Percentiles rank a stretch among this genome's conserved stretches.
These are phyloP conservation scores for Hanseniaspora sp. DNA, from an alignment of 1,139 yeast species.

Conservation along the genomic window DNA sequence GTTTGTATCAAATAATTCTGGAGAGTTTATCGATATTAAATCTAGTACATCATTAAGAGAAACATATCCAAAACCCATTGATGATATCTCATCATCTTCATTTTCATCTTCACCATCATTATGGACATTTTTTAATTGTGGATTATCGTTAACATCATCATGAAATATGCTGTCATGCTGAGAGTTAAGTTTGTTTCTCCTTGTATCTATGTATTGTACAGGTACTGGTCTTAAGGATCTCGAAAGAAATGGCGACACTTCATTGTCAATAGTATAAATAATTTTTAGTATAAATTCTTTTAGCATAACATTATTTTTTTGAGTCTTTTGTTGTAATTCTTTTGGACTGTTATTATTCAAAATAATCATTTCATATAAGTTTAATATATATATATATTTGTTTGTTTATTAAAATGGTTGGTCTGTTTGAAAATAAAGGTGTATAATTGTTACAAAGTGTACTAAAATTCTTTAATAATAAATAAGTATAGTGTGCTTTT, in stretches of 20 bases:
- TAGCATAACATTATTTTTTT: not conserved
- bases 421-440: too few species aligned
- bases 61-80: slow-evolving; percentile 26
- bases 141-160: too few species aligned
- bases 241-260: slow-evolving; percentile 26
- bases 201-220: slow-evolving; percentile 18
- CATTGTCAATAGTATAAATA: slow-evolving; percentile 28
- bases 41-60: slow-evolving; percentile 21
- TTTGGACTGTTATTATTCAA: too few species aligned
- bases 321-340: not conserved
- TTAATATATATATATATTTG: too few species aligned
- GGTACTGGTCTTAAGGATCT: slow-evolving; percentile 25
- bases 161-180: slow-evolving; percentile 17
- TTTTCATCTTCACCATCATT: slow-evolving; percentile 2
- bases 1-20: slow-evolving; percentile 24
- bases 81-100: slow-evolving; percentile 13
- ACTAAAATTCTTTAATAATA: too few species aligned
- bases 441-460: too few species aligned
- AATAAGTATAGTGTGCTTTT: too few species aligned
- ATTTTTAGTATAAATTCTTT: slow-evolving; percentile 26
- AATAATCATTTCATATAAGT: too few species aligned
- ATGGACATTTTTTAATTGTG: too few species aligned
- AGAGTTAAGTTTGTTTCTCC: slow-evolving; percentile 17
- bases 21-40: slow-evolving; percentile 28
- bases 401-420: too few species aligned